Percentiles rank a stretch among this genome's conserved stretches.
These are phyloP conservation scores for Pluteus cervinus DNA, from an alignment of 768 basidiomycete species.

Conservation along the genomic window DNA sequence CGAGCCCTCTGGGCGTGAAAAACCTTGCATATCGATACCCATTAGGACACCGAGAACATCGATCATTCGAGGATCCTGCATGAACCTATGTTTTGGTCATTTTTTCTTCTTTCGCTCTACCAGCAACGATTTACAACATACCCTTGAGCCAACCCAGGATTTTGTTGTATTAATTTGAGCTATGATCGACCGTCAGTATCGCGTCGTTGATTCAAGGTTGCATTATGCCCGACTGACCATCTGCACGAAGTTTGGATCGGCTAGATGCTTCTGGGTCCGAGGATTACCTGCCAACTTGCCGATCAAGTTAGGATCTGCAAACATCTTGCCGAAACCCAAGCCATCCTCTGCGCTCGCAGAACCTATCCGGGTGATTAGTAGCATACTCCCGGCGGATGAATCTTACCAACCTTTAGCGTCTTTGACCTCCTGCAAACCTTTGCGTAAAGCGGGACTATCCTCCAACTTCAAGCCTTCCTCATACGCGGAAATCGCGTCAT, in stretches of 20 bases:
- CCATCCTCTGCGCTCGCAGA: conserved; percentile 29
- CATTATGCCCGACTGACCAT: conserved; percentile 34
- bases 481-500: conserved; percentile 81
- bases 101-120: too few relatives aligned
- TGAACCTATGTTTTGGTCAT: too few relatives aligned
- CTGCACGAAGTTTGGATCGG: conserved; percentile 77
- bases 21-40: conserved; percentile 89
- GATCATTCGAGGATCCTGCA: conserved; percentile 89
- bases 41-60: conserved; percentile 89
- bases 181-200: conserved; percentile 18
- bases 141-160: conserved; percentile 59
- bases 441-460: conserved; percentile 74
- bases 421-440: conserved; percentile 85
- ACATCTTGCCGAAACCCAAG: conserved; percentile 66
- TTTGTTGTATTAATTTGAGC: conserved; percentile 63
- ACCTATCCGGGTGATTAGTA: not conserved
- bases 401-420: conserved; percentile 69
- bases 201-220: conserved; percentile 4
- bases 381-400: conserved; percentile 22
- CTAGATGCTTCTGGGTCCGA: conserved; percentile 75
- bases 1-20: conserved; percentile 79
- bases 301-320: conserved; percentile 78
- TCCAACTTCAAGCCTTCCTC: conserved; percentile 78
- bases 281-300: conserved; percentile 85
- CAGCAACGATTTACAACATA: conserved; percentile 26